Evolutionary conservation across 176 grass and related monocot species (phyloP).

Genomic region (Hsuehochloa calcarea): DNA sequence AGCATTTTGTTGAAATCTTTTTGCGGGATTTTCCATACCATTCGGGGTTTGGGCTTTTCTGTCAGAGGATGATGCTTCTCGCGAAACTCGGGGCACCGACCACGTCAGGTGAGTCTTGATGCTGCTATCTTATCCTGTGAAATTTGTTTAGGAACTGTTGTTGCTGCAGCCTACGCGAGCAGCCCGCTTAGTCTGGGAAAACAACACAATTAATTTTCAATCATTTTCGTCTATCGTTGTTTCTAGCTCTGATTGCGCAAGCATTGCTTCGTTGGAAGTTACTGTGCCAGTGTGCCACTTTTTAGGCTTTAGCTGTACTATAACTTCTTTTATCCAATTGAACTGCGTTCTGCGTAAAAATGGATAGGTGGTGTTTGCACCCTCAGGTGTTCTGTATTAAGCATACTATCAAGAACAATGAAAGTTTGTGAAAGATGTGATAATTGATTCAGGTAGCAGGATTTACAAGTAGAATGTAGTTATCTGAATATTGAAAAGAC

Average conservation of each 20-base stretch:
- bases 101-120: neutral
- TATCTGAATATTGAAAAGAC: neutral
- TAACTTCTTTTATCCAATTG: neutral
- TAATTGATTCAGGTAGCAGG: neutral
- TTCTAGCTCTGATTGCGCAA: too few relatives aligned
- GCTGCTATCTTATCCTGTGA: neutral
- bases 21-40: too few relatives aligned
- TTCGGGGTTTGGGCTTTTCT: neutral
- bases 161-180: too few relatives aligned
- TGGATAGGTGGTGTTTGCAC: too few relatives aligned
- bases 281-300: too few relatives aligned
- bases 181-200: neutral
- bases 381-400: neutral
- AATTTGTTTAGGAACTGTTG: neutral
- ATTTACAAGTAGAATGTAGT: neutral
- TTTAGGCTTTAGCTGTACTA: neutral
- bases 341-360: neutral
- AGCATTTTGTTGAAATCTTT: too few relatives aligned
- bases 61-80: neutral
- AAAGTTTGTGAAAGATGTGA: neutral
- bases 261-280: too few relatives aligned
- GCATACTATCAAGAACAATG: neutral
- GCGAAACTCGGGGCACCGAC: neutral
- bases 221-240: neutral
- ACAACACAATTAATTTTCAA: neutral